These are phyloP conservation scores for Lagenaria siceraria DNA, from an alignment of 306 rosid species.

Conservation along the genomic window DNA sequence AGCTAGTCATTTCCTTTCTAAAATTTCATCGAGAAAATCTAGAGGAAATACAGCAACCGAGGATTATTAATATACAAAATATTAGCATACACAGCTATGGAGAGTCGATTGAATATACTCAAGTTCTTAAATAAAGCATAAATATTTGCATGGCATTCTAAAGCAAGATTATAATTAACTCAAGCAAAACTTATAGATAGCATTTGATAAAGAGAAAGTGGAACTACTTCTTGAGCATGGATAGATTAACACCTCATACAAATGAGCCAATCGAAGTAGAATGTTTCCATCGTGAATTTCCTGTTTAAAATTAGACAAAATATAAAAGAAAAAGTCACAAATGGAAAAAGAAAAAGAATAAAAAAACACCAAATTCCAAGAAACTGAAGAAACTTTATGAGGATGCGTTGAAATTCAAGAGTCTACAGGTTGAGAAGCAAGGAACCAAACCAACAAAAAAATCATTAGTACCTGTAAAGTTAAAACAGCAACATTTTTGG, in stretches of 20 bases:
- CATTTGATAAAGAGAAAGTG: background rate
- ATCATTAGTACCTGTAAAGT: constrained; percentile 27
- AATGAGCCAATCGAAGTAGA: constrained; percentile 37
- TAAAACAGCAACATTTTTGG: constrained; percentile 33
- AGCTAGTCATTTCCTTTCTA: background rate
- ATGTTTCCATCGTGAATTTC: constrained; percentile 26
- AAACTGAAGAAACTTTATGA: background rate
- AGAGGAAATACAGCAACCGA: background rate
- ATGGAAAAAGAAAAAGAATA: background rate
- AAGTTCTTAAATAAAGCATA: background rate
- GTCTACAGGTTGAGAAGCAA: background rate
- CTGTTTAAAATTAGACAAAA: constrained; percentile 8
- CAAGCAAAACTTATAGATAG: background rate
- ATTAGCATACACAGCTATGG: background rate
- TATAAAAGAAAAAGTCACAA: background rate
- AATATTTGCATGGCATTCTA: background rate
- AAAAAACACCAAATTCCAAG: background rate
- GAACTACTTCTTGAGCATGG: background rate
- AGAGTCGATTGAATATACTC: background rate
- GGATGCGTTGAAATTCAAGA: background rate
- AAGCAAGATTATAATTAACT: background rate
- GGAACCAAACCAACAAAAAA: background rate
- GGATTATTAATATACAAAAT: background rate
- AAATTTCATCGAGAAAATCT: background rate
- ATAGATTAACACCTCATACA: constrained; percentile 26